These are phyloP conservation scores for Corynascus novoguineensis DNA, from an alignment of 495 filamentous ascomycete species.

Conservation along the genomic window DNA sequence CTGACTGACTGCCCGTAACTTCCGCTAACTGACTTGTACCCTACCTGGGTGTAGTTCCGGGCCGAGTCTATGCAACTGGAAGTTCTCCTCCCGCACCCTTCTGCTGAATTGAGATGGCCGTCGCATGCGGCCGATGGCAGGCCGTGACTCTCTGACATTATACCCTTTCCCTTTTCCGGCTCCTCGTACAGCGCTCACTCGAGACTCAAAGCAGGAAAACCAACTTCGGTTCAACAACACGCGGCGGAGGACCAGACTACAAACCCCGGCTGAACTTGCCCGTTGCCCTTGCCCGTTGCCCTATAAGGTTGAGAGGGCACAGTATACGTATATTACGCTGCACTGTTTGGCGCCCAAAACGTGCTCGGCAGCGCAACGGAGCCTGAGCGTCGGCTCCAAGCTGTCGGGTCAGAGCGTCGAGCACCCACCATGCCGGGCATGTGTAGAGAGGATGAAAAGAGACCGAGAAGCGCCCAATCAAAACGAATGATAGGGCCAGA, in stretches of 20 bases:
- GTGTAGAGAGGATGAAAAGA: too few species aligned
- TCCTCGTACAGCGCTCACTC: background rate
- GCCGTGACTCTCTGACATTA: background rate
- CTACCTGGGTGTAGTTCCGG: too few species aligned
- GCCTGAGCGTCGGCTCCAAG: slow-evolving; percentile 13
- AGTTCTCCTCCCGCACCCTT: background rate
- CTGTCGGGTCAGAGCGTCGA: slow-evolving; percentile 10
- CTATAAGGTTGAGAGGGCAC: too few species aligned
- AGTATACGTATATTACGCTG: background rate
- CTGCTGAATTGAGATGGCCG: background rate
- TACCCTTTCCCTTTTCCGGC: background rate
- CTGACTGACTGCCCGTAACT: too few species aligned
- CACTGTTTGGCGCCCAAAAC: background rate
- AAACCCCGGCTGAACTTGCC: too few species aligned
- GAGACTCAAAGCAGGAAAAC: background rate
- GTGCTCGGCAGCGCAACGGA: background rate
- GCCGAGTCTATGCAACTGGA: too few species aligned
- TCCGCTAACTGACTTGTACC: too few species aligned
- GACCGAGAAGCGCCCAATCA: background rate
- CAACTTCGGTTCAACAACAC: too few species aligned
- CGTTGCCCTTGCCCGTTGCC: too few species aligned
- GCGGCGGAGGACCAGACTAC: too few species aligned
- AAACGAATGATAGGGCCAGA: background rate
- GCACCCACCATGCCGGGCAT: too few species aligned
- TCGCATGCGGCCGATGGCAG: background rate